Conservation (phyloP, 1,139 yeast genomes). For the Yamadazyma sp. region DNA sequence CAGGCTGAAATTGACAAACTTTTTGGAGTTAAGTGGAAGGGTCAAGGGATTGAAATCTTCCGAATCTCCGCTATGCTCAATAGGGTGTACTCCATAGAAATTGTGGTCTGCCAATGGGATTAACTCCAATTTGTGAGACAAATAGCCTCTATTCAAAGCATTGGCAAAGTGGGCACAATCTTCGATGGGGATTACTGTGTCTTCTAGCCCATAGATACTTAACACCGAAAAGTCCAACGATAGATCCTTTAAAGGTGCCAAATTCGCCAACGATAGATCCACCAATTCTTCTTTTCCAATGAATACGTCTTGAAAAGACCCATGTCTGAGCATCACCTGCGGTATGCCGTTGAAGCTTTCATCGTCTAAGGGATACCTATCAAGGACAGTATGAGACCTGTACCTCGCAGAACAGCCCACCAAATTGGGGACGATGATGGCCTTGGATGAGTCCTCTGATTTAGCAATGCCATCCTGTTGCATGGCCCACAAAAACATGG, state of each 20-base stretch:
- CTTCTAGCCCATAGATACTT: constrained; percentile 71
- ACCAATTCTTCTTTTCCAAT: constrained; percentile 54
- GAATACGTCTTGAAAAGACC: constrained; percentile 38
- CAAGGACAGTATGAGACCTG: constrained; percentile 34
- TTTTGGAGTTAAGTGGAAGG: constrained; percentile 45
- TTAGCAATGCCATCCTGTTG: constrained; percentile 35
- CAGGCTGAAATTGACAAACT: constrained; percentile 55
- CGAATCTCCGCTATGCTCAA: constrained; percentile 28
- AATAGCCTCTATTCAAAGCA: constrained; percentile 50
- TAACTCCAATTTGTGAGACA: constrained; percentile 54
- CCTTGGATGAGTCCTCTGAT: constrained; percentile 23
- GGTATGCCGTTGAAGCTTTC: constrained; percentile 20
- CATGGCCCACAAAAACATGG: constrained; percentile 74
- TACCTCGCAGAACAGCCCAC: constrained; percentile 75
- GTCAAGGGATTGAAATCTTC: constrained; percentile 35
- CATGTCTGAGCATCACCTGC: constrained; percentile 48
- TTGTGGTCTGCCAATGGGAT: constrained; percentile 79
- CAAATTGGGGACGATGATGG: constrained; percentile 56
- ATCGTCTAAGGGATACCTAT: constrained; percentile 28
- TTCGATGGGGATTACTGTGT: constrained; percentile 60
- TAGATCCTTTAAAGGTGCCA: constrained; percentile 42
- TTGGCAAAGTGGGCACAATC: constrained; percentile 65
- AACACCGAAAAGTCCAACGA: constrained; percentile 54
- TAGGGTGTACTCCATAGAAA: constrained; percentile 54
- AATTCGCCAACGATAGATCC: constrained; percentile 54